These are phyloP conservation scores for Capsella bursapastoris DNA, from an alignment of 345 rosid species.

Conservation along the genomic window DNA sequence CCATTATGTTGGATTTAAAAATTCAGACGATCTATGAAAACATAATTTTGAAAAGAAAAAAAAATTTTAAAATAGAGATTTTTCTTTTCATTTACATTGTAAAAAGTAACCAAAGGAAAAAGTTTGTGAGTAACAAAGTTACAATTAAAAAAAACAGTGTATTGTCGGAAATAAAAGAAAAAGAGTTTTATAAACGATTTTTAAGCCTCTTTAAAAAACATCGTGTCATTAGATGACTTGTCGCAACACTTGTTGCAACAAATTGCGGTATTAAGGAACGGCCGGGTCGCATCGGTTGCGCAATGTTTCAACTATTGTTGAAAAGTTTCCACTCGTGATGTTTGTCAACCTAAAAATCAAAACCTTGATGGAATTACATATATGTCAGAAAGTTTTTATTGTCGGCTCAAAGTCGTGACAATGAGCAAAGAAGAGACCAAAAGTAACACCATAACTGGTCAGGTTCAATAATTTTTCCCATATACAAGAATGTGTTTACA, in stretches of 20 bases:
- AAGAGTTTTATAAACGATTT: neutral
- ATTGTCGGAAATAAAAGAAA: neutral
- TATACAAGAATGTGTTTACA: conserved; percentile 20
- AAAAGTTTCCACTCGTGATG: conserved; percentile 11
- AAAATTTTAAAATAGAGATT: too few relatives aligned
- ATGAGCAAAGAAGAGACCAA: conserved; percentile 32
- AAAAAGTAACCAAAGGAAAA: neutral
- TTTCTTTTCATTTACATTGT: neutral
- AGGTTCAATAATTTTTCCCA: conserved; percentile 35
- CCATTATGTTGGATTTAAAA: neutral
- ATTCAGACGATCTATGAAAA: too few relatives aligned
- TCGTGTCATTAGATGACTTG: conserved; percentile 22
- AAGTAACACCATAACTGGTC: conserved; percentile 4
- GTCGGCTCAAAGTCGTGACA: conserved; percentile 29
- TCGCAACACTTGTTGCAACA: neutral
- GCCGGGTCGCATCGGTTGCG: conserved; percentile 17
- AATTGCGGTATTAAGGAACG: neutral
- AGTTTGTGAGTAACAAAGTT: conserved; percentile 3
- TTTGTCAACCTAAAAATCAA: conserved; percentile 1
- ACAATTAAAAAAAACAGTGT: neutral
- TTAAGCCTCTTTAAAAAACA: neutral
- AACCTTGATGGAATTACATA: neutral
- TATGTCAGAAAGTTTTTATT: conserved; percentile 22
- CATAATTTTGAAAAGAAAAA: too few relatives aligned
- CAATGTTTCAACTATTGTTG: neutral